A percentile compares a stretch with the other conserved stretches of the same genome.
phyloP scores from a whole-genome alignment of 495 filamentous ascomycete species.

The Pseudoneurospora amorphoporcata region DNA sequence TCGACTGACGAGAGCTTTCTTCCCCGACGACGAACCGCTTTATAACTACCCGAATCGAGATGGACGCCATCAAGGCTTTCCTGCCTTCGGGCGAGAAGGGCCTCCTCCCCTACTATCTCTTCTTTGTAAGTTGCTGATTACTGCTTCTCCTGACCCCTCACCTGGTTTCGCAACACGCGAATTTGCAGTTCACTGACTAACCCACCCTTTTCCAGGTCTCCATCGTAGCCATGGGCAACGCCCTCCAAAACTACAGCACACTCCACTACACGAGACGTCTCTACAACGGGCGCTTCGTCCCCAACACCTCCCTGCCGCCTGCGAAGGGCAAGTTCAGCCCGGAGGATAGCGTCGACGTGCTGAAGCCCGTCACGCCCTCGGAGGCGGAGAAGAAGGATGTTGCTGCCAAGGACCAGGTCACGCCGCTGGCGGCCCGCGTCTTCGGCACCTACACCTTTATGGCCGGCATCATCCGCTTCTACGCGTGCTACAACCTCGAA shows the following conservation, averaged over 20 bases:
- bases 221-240: constrained; percentile 67
- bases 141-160: neutral
- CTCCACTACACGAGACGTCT: constrained; percentile 64
- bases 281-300: constrained; percentile 50
- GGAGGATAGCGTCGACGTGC: constrained; percentile 32
- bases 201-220: constrained; percentile 45
- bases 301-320: constrained; percentile 27
- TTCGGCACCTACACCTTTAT: constrained; percentile 92
- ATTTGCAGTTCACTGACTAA: neutral
- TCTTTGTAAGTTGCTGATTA: constrained; percentile 27
- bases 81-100: constrained; percentile 34
- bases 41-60: constrained; percentile 1
- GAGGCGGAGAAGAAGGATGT: constrained; percentile 27
- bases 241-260: constrained; percentile 67
- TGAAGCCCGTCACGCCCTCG: constrained; percentile 39
- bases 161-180: neutral
- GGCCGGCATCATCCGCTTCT: constrained; percentile 62
- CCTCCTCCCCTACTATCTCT: constrained; percentile 38
- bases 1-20: neutral
- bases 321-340: constrained; percentile 26
- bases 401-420: constrained; percentile 42
- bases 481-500: constrained; percentile 76
- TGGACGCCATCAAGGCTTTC: constrained; percentile 29
- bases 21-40: neutral
- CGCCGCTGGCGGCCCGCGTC: constrained; percentile 64